Evolutionary conservation across 2,329 filamentous ascomycete genomes (phyloP), one percentile per base, ranked within the genome.

Genomic region (Penicillium psychrosexuale): DNA sequence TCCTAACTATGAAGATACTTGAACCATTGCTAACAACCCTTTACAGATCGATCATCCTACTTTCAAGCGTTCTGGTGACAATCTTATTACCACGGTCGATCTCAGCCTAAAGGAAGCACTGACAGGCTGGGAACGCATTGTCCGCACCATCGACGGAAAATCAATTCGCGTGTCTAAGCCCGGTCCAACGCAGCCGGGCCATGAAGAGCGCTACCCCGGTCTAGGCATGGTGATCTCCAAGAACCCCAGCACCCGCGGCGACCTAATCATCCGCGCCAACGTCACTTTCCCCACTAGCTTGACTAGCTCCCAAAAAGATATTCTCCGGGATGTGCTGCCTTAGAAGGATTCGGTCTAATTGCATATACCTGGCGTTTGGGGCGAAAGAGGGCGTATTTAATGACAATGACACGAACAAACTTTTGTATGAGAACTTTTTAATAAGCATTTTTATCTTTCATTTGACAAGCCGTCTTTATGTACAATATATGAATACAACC

Each of bases 161-260:
- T 88, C 92, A 66, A 78, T 99, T 63, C 84, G 80, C 48, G 83
- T 97, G 37, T 84, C 90, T 42, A 92, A 91, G 72, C 77, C 81
- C 5, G 93, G 92, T 0, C 93, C 93, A 1, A 97, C 93, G 7
- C 87, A 89, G 55, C 92, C 93, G 0, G 90, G 88, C 12, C 89
- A 86, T 71, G 85, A 85, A 65, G 92, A 97, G 62, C 80, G 81
- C 31, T 99, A 89, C 70, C 94, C 94, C 0, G 83, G 84, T 5
- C 80, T 90, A n/a, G 94, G 94, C 56, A 97, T 99, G 94, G 91
- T 92, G 36, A 86, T 94, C 67, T 90, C 90, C 58, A 97, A 96
- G 82, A 93, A 91, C 71, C 90, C 90, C 0, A 84, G 79, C 56
- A 83, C 91, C 66, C 84, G 93, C 53, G 94, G 94, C 24, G 91